Percentiles rank a stretch among this genome's conserved stretches.
These are phyloP conservation scores for Scutellaria minor DNA, from an alignment of 257 asterid genomes.

Conservation along the genomic window DNA sequence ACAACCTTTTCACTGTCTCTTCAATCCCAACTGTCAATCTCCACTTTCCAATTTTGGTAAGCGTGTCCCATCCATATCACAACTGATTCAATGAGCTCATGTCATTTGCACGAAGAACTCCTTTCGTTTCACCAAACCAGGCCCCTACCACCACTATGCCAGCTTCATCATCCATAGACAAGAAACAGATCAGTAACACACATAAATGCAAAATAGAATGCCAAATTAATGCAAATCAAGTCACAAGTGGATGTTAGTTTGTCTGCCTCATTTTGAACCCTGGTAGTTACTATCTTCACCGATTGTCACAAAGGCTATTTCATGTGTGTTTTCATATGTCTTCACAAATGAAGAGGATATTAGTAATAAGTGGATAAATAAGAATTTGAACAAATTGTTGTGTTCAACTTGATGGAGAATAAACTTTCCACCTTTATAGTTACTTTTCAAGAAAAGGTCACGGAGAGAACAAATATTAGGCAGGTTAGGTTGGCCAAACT, in stretches of 20 bases:
- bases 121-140: neutral
- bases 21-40: conserved; percentile 24
- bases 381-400: neutral
- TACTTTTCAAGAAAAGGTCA: conserved; percentile 29
- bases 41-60: conserved; percentile 12
- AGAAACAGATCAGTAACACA: neutral
- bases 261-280: too few species aligned
- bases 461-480: conserved; percentile 38
- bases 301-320: too few species aligned
- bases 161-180: neutral
- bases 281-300: too few species aligned
- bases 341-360: too few species aligned
- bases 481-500: conserved; percentile 45
- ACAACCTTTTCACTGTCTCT: conserved; percentile 7
- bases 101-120: too few species aligned
- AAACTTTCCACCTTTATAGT: neutral
- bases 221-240: too few species aligned
- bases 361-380: neutral
- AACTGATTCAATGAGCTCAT: too few species aligned
- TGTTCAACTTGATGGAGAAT: conserved; percentile 1
- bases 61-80: neutral
- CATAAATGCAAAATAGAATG: too few species aligned
- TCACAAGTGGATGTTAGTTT: too few species aligned
- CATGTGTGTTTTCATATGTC: too few species aligned
- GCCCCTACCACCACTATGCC: conserved; percentile 43